Evolutionary conservation across 108 stramenopile genomes (phyloP), one percentile per base, ranked within the genome.

Genomic region (Nitzschia sp.): DNA sequence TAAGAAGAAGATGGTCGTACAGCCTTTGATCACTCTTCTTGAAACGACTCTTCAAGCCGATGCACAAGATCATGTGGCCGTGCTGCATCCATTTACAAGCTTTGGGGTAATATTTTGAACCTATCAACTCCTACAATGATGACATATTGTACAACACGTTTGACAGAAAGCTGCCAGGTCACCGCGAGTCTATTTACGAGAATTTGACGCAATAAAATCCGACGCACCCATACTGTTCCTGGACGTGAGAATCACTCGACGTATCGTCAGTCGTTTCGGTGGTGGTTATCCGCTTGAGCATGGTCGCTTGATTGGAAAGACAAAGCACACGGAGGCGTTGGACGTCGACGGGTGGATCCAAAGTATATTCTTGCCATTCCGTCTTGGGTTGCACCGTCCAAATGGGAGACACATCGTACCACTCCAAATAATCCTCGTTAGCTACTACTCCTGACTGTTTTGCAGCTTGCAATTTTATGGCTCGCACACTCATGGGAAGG

Each of bases 221-320:
- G 4, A 61, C 60, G 18, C 19, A 35, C 21, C 5, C 18, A 28
- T 38, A 61, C 2, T 61, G 19, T 21, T 38, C 18, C 8, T 30
- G 23, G 18, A 61, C 3, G 6, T 38, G 26, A 2, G 35, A 32
- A 4, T 67, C 66, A n/a, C n/a, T n/a, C n/a, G n/a, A n/a, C n/a
- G n/a, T n/a, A 9, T 38, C 34, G 9, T 62, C 42, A 0, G 42
- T 25, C 1, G 24, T 26, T 9, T 45, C 61, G 1, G 58, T 33
- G 27, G 4, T 17, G 2, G 45, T 13, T 8, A 74, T 36, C 25
- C 65, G n/a, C 11, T 26, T 18, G 34, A 26, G 21, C 2, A 54
- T 63, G n/a, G n/a, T n/a, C n/a, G n/a, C n/a, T 74, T 74, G 72
- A 34, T 74, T 74, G 32, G 62, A 30, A 9, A 74, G 48, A 48